Conservation (phyloP, 202 grass and related monocot genomes). For the Digitaria exilis region DNA sequence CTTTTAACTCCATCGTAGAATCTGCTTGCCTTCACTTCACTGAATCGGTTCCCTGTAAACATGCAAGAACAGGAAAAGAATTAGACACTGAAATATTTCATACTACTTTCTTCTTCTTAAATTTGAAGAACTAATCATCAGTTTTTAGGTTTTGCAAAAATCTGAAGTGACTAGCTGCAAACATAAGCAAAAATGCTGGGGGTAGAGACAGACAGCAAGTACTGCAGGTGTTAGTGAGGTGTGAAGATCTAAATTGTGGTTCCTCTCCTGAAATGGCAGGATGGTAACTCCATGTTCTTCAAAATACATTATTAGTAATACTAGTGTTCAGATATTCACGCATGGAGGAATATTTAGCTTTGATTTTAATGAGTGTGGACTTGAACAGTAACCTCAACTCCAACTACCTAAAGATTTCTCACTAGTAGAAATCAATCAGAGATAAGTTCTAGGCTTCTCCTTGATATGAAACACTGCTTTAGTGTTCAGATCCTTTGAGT, state of each 20-base stretch:
- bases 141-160: not conserved
- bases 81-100: not conserved
- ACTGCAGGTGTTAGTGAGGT: not conserved
- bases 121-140: not conserved
- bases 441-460: not conserved
- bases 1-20: constrained; percentile 49
- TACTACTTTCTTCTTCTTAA: not conserved
- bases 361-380: not conserved
- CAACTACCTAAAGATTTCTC: not conserved
- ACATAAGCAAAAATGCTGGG: not conserved
- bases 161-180: not conserved
- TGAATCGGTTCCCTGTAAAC: constrained; percentile 36
- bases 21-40: constrained; percentile 34
- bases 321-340: no score
- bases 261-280: not conserved
- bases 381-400: not conserved
- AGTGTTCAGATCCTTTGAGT: constrained; percentile 21
- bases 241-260: constrained; percentile 10
- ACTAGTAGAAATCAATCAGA: not conserved
- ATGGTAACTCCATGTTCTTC: not conserved
- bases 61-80: constrained; percentile 20
- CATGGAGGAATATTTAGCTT: not conserved
- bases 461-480: not conserved
- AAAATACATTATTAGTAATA: not conserved
- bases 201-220: not conserved